These are phyloP conservation scores for Stagonosporopsis chrysanthemi DNA, from an alignment of 2,329 filamentous ascomycete genomes.

Conservation along the genomic window DNA sequence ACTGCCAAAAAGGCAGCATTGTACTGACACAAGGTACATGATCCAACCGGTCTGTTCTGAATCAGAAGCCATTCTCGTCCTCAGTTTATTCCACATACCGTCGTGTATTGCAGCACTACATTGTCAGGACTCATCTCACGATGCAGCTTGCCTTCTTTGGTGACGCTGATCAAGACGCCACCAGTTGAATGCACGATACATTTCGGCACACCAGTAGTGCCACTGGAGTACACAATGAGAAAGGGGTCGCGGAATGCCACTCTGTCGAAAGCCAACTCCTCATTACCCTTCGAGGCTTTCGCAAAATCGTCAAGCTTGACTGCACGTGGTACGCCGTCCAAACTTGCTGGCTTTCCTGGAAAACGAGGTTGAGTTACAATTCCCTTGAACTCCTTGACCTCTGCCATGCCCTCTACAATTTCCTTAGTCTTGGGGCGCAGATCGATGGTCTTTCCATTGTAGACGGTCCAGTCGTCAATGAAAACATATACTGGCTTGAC, in stretches of 20 bases:
- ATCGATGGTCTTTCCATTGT: constrained; percentile 79
- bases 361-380: constrained; percentile 74
- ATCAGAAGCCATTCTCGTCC: neutral
- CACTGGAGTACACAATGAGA: constrained; percentile 78
- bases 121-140: constrained; percentile 54
- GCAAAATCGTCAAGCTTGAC: constrained; percentile 55
- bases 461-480: constrained; percentile 80
- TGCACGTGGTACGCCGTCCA: constrained; percentile 61
- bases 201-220: constrained; percentile 84
- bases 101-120: constrained; percentile 65
- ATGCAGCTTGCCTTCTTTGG: constrained; percentile 69
- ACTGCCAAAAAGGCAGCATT: constrained; percentile 66
- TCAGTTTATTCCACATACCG: constrained; percentile 41
- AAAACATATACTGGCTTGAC: constrained; percentile 82
- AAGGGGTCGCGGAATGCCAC: constrained; percentile 77
- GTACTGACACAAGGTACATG: constrained; percentile 76
- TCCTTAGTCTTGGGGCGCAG: constrained; percentile 75
- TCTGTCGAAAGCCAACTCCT: constrained; percentile 62
- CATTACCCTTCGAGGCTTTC: constrained; percentile 46
- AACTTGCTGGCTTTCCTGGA: constrained; percentile 61
- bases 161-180: constrained; percentile 65
- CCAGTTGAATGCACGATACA: constrained; percentile 83
- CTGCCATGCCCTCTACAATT: constrained; percentile 68
- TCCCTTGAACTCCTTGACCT: constrained; percentile 66
- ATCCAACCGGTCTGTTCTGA: constrained; percentile 67